Evolutionary conservation across 2,329 filamentous ascomycete genomes (phyloP), one percentile per base, ranked within the genome.

Genomic region (Chaetomium sp.): DNA sequence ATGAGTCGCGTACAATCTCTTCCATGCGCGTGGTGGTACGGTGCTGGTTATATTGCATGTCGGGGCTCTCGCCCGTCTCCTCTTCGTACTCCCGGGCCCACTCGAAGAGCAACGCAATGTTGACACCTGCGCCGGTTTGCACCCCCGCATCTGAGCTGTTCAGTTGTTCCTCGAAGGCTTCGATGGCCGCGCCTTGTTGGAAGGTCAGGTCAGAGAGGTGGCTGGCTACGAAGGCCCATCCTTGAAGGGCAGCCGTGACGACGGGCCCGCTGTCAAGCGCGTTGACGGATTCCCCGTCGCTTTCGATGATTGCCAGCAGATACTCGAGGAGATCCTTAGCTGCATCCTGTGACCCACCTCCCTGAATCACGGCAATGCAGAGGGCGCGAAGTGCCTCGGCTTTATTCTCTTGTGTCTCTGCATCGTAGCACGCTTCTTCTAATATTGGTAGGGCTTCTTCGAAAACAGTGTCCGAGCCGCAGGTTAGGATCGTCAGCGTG

Each of bases 111-210:
- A 95, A 76, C 0, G 90, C 90, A 57, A 95, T 91, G 68, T 89
- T 89, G 66, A 87, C 82, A 3, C 87, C 89, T 0, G 89, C 87
- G 3, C 86, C 83, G 46, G 89, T 83, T 65, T 94, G 89, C 1
- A 95, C 88, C 7, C 80, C 75, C 0, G 84, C 75, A 56, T 90
- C 85, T 36, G 78, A 78, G 68, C 87, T 90, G 57, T 91, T 85
- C 14, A 96, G 85, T 70, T 95, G 91, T 48, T 95, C 90, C 43
- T 89, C 84, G 63, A 96, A 90, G 1, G 86, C 85, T 52, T 94
- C 87, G 64, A 94, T 80, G 12, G 88, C 86, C 34, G 82, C 73
- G 60, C 89, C 85, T 36, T 86, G 89, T 58, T 84, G 78, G 12
- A 81, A 79, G 62, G 88, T 83, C 44, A 91, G 76, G 64, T 92